Conservation (phyloP, 169 alveolate genomes). For the Plasmodium knowlesi region DNA sequence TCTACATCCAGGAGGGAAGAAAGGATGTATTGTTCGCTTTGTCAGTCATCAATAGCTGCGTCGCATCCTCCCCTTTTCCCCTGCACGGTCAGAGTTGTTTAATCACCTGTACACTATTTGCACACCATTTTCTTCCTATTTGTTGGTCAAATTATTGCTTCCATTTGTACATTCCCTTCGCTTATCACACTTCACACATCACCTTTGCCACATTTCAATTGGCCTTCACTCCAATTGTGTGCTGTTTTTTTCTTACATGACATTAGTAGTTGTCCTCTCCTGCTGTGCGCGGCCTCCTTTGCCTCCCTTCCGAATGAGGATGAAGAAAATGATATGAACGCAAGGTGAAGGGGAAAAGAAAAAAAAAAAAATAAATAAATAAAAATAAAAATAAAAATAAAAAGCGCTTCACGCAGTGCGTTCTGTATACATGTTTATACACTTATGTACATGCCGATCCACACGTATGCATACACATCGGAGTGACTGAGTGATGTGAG, state of each 20-base stretch:
- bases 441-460: neutral
- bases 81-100: neutral
- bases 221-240: neutral
- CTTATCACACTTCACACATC: neutral
- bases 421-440: neutral
- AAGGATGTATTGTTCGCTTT: neutral
- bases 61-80: too few species aligned
- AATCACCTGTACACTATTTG: neutral
- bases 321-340: neutral
- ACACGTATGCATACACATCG: neutral
- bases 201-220: neutral
- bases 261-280: neutral
- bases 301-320: neutral
- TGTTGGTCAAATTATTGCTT: neutral
- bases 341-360: neutral
- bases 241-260: neutral
- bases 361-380: neutral
- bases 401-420: neutral
- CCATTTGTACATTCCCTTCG: neutral
- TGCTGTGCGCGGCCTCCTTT: neutral
- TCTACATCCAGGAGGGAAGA: neutral
- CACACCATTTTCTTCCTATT: neutral
- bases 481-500: neutral
- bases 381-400: neutral
- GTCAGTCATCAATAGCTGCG: neutral